Evolutionary conservation across 2,329 filamentous ascomycete species (phyloP).

Genomic region (Trichoderma asperellum): DNA sequence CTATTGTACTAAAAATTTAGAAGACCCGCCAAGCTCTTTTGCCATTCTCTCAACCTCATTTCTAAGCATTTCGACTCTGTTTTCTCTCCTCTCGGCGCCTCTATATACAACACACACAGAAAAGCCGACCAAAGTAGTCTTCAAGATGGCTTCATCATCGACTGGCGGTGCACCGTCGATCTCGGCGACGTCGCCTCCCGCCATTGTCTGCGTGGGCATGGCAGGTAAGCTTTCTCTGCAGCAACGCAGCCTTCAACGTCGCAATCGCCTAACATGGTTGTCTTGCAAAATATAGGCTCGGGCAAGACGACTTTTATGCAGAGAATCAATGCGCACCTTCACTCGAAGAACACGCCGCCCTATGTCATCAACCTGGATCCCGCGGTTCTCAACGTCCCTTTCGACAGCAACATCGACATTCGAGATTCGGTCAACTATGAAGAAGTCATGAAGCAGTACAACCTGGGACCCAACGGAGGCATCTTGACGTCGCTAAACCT

Average conservation of each 20-base stretch:
- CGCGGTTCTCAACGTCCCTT: constrained; percentile 89
- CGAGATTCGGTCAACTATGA: constrained; percentile 99
- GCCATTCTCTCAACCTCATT: background rate
- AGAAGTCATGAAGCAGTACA: constrained; percentile 99
- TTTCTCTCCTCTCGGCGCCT: background rate
- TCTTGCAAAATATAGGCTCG: constrained; percentile 63
- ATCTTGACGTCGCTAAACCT: constrained; percentile 95
- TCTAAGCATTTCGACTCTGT: background rate
- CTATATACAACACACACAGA: background rate
- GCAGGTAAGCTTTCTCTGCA: constrained; percentile 62
- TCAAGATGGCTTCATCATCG: constrained; percentile 42
- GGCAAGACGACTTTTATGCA: constrained; percentile 99
- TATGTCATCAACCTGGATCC: constrained; percentile 98
- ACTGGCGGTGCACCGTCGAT: constrained; percentile 36
- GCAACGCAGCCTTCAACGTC: background rate
- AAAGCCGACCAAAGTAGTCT: background rate
- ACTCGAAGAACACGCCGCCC: constrained; percentile 76
- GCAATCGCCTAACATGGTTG: background rate
- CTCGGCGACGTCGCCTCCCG: constrained; percentile 58
- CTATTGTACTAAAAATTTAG: constrained; percentile 25
- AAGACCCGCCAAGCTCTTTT: constrained; percentile 9
- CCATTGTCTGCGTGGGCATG: constrained; percentile 96
- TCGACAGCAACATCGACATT: constrained; percentile 98
- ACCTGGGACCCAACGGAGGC: constrained; percentile 93
- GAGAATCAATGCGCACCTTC: constrained; percentile 90